Evolutionary conservation across 2,329 filamentous ascomycete genomes (phyloP).

Genomic region (Cryphonectria radicalis): DNA sequence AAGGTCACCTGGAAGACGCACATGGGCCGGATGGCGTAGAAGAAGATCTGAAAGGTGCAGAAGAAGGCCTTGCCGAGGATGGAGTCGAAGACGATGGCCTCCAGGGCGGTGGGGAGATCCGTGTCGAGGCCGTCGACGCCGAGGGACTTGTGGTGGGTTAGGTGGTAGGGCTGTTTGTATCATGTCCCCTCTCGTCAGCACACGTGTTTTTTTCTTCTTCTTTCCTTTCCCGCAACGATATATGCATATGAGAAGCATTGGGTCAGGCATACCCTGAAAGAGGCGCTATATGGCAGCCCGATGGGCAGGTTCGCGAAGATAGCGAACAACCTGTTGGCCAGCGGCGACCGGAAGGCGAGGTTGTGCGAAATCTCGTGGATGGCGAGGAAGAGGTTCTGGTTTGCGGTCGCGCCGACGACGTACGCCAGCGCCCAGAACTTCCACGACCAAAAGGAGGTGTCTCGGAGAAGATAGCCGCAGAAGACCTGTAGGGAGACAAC

Average conservation of each 20-base stretch:
- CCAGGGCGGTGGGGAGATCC: slow-evolving; percentile 88
- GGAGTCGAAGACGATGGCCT: slow-evolving; percentile 92
- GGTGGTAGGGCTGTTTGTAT: slow-evolving; percentile 77
- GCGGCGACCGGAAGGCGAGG: slow-evolving; percentile 81
- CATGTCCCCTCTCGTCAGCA: background rate
- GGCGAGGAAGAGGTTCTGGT: slow-evolving; percentile 97
- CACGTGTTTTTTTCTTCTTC: background rate
- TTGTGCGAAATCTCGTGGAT: slow-evolving; percentile 99
- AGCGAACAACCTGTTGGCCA: slow-evolving; percentile 83
- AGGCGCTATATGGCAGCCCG: slow-evolving; percentile 92
- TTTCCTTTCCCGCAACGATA: too few relatives aligned
- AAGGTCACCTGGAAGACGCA: slow-evolving; percentile 88
- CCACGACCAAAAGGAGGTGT: slow-evolving; percentile 80
- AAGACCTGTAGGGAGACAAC: slow-evolving; percentile 83
- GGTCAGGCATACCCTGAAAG: slow-evolving; percentile 74
- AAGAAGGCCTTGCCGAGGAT: slow-evolving; percentile 98
- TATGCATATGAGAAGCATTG: background rate
- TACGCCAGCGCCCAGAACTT: slow-evolving; percentile 88
- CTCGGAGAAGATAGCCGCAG: slow-evolving; percentile 76
- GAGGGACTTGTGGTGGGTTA: slow-evolving; percentile 98
- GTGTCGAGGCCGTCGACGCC: slow-evolving; percentile 96
- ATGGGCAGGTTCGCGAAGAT: slow-evolving; percentile 96
- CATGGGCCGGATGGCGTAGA: slow-evolving; percentile 97
- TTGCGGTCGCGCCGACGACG: slow-evolving; percentile 88
- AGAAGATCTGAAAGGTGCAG: slow-evolving; percentile 98